Base-by-base conservation (phyloP, 2,329 filamentous ascomycete genomes). In the Diaporthe australafricana region DNA sequence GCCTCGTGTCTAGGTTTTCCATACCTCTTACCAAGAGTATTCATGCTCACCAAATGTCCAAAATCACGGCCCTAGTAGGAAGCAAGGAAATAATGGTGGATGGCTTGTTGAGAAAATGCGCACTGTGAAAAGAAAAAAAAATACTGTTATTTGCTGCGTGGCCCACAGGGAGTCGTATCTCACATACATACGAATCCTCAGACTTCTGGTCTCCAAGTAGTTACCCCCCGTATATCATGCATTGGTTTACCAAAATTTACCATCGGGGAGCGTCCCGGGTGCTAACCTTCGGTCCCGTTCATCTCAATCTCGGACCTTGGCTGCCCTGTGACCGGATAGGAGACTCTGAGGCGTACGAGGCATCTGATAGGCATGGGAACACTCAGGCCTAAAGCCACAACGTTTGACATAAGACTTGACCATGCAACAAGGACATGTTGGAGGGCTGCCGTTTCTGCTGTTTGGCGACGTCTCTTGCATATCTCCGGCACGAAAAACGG, bases 141-240 rank as follows among this genome's bases (percentile, higher is more conserved):
- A 38, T 16, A 20, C 38, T 22, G 42, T 27, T 17, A 9, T 17
- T 27, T 40, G 57, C 30, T 22, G 5, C 27, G 14, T 22, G 57
- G 27, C 6, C 17, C n/a, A n/a, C 60, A 48, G 60, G 14, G 48
- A 17, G 27, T n/a, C 20, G 60, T 25, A 17, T 35, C 14, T 20
- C 57, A 12, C n/a, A 11, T 48, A 20, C 9, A 25, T 63, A 20
- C 30, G 7, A 35, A 17, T 25, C 3, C 27, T 50, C 42, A 25
- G 42, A 63, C 42, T 20, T 63, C 12, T 35, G 40, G 30, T 35
- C 45, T 25, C 20, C 42, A 48, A 14, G 32, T 32, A 30, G 42
- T n/a, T 32, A 35, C 42, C 60, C 60, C 48, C 60, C 22, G 60
- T 50, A 35, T 27, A 48, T 63, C 42, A 48, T 63, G 60, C 60